phyloP scores from a whole-genome alignment of 495 filamentous ascomycete species.

The Tuber aestivum region DNA sequence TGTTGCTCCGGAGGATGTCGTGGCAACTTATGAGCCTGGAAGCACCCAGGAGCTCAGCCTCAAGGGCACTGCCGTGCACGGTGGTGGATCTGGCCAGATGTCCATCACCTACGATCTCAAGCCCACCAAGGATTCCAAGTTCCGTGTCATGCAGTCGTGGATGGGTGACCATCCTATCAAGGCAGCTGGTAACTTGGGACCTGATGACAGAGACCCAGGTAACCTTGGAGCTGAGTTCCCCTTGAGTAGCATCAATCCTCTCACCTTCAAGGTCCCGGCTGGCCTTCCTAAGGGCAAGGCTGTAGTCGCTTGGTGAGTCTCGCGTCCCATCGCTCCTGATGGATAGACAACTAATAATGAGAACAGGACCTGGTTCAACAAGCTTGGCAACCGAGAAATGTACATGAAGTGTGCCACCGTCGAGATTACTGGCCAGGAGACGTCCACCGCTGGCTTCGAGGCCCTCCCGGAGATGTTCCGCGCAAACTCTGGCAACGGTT shows the following conservation, averaged over 20 bases:
- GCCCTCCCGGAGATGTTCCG: conserved; percentile 72
- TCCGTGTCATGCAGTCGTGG: conserved; percentile 48
- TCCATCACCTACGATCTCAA: conserved; percentile 67
- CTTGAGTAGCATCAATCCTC: conserved; percentile 44
- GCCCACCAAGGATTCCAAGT: conserved; percentile 51
- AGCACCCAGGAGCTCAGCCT: conserved; percentile 53
- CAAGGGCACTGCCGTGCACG: conserved; percentile 63
- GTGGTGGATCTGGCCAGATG: conserved; percentile 82
- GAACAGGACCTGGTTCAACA: conserved; percentile 75
- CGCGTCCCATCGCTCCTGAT: neutral
- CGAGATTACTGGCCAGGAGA: conserved; percentile 49
- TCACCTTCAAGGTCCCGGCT: conserved; percentile 53
- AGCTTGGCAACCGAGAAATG: conserved; percentile 80
- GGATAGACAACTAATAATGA: conserved; percentile 1
- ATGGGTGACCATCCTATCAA: conserved; percentile 78
- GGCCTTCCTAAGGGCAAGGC: conserved; percentile 56
- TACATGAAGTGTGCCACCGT: conserved; percentile 91
- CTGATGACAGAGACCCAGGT: conserved; percentile 6
- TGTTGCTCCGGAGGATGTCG: conserved; percentile 12
- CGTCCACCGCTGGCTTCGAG: conserved; percentile 35
- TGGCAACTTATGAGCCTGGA: conserved; percentile 50
- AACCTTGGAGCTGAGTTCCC: conserved; percentile 19
- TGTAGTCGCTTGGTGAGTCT: conserved; percentile 60
- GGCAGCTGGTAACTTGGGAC: conserved; percentile 49
- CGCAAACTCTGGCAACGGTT: conserved; percentile 58